These are phyloP conservation scores for Lichtheimia ornata DNA, from an alignment of 371 early-diverging fungal genomes.

Conservation along the genomic window DNA sequence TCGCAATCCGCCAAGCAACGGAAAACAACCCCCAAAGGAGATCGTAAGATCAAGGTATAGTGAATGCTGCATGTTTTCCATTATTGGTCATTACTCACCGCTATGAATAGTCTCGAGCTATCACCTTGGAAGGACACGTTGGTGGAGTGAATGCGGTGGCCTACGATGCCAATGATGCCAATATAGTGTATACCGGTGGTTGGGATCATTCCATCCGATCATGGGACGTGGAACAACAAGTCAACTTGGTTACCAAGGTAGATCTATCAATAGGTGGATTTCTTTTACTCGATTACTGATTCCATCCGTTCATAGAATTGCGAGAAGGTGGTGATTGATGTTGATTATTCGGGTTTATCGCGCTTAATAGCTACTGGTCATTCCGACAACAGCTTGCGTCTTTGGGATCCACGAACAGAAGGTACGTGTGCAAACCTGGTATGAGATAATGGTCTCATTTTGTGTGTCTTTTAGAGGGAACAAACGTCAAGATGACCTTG, in stretches of 20 bases:
- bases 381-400: constrained; percentile 73
- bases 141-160: constrained; percentile 79
- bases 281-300: no score
- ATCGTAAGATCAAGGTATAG: constrained; percentile 50
- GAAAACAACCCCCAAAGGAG: constrained; percentile 28
- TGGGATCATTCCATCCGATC: constrained; percentile 91
- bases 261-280: constrained; percentile 64
- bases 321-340: constrained; percentile 79
- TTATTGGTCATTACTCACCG: no score
- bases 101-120: constrained; percentile 37
- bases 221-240: constrained; percentile 84
- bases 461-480: constrained; percentile 48
- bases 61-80: no score
- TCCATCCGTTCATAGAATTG: constrained; percentile 61
- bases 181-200: constrained; percentile 81
- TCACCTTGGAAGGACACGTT: constrained; percentile 73
- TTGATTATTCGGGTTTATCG: constrained; percentile 71
- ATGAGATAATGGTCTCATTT: constrained; percentile 3
- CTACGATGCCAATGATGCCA: constrained; percentile 56
- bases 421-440: constrained; percentile 32
- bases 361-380: constrained; percentile 88
- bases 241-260: constrained; percentile 77
- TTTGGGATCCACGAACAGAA: constrained; percentile 89
- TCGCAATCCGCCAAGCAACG: constrained; percentile 54
- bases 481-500: constrained; percentile 79